Evolutionary conservation across 441 rosid species (phyloP), one percentile per base, ranked within the genome.

Genomic region (Euphorbia schlechtendalii): DNA sequence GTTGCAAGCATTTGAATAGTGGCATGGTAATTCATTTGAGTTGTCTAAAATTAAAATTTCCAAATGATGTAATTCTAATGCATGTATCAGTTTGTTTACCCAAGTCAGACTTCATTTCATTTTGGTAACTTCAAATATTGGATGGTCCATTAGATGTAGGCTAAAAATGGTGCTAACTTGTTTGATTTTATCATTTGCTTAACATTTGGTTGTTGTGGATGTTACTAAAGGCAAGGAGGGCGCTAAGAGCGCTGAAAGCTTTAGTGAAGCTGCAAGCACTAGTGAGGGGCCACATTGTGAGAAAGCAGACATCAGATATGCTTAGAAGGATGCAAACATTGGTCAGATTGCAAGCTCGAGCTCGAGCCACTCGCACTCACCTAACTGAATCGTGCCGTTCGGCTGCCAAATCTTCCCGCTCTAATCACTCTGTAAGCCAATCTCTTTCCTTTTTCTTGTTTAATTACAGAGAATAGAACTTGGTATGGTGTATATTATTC

Each of bases 191-290:
- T 36, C 40, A 9, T 36, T 59, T 40, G 14, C 22, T 40, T 38
- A 38, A 13, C 0, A 24, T 52, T 40, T 48, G n/a, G 4, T 10
- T 30, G 20, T 49, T 54, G n/a, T 11, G 71, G 69, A 4, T 53
- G 48, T 40, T 15, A 61, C 21, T 74, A 40, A 59, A 91, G 96
- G 96, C 99, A 41, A 86, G 87, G 69, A 83, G 94, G 68, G 99
- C 99, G 0, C 76, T 91, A 71, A 83, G 98, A 32, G 99, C 99
- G 30, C 65, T 94, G 22, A 91, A 80, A 74, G 96, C 92, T 17
- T 68, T 94, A 72, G 98, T 94, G 34, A 87, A 83, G 87, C 95
- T 94, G 74, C 98, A 94, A 69, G 98, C 98, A 2, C 79, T 91
- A 38, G 96, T 87, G 30, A 86, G 99, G 78, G 98, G 99, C 22